phyloP scores from a whole-genome alignment of 139 green algal genomes.

The Klebsormidium nitens region DNA sequence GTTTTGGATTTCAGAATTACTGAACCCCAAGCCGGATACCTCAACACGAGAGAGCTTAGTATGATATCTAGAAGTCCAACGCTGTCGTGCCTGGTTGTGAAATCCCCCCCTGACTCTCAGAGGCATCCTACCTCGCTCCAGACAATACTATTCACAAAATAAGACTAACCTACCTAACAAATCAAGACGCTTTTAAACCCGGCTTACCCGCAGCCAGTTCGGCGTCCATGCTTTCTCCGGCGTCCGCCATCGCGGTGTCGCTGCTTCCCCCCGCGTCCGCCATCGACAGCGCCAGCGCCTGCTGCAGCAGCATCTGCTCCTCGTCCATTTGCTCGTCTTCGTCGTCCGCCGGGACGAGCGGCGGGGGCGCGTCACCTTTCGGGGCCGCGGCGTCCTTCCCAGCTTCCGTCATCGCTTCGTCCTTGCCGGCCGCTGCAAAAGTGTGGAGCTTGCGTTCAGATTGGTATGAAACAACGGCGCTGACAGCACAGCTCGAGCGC shows the following conservation, averaged over 20 bases:
- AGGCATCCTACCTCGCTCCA: not conserved
- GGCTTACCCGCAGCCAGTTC: conserved; percentile 24
- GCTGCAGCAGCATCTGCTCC: conserved; percentile 72
- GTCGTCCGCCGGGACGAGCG: conserved; percentile 29
- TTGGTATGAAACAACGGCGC: too few species aligned
- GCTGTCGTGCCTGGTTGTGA: too few species aligned
- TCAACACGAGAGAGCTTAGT: too few species aligned
- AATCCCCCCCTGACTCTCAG: too few species aligned
- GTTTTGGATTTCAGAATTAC: too few species aligned
- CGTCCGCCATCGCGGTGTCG: conserved; percentile 25
- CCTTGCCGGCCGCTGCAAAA: conserved; percentile 5
- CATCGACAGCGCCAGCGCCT: conserved; percentile 93
- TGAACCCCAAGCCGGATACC: too few species aligned
- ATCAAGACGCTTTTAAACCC: not conserved
- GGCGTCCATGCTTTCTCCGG: conserved; percentile 14
- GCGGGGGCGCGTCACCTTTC: conserved; percentile 5
- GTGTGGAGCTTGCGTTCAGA: too few species aligned
- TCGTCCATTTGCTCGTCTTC: conserved; percentile 44
- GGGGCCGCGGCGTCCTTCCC: conserved; percentile 28
- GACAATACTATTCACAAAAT: not conserved
- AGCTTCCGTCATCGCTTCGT: not conserved
- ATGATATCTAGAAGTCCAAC: too few species aligned
- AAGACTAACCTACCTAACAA: not conserved
- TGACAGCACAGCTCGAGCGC: too few species aligned
- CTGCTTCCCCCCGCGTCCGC: conserved; percentile 28